Percentiles rank a stretch among this genome's conserved stretches.
phyloP scores from a whole-genome alignment of 2,329 filamentous ascomycete genomes.

The Claviceps fusiformis region DNA sequence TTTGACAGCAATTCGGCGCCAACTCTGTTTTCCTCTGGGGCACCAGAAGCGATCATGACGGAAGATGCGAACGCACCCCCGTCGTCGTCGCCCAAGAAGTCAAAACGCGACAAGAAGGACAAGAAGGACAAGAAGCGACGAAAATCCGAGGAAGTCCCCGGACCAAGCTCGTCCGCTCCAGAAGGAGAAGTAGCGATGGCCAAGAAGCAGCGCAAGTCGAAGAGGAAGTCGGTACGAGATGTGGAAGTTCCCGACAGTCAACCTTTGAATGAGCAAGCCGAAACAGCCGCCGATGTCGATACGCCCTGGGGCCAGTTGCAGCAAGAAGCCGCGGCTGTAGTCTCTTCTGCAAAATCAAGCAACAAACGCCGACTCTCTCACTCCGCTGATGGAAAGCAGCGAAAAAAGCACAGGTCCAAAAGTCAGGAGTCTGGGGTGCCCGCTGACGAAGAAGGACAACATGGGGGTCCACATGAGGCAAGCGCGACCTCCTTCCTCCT shows the following conservation, averaged over 20 bases:
- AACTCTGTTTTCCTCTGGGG: slow-evolving; percentile 19
- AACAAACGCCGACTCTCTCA: slow-evolving; percentile 21
- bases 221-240: slow-evolving; percentile 9
- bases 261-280: not conserved
- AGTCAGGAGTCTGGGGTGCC: slow-evolving; percentile 11
- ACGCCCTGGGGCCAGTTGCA: slow-evolving; percentile 2
- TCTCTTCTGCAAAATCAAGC: slow-evolving; percentile 15
- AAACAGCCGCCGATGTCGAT: slow-evolving; percentile 4
- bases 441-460: not conserved
- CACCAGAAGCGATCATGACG: slow-evolving; percentile 18
- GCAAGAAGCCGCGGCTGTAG: slow-evolving; percentile 6
- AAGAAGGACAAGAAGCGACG: slow-evolving; percentile 14
- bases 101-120: slow-evolving; percentile 20
- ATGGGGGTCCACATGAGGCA: not conserved
- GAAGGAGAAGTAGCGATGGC: slow-evolving; percentile 5
- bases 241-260: slow-evolving; percentile 5
- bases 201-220: slow-evolving; percentile 15
- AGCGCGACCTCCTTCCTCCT: slow-evolving; percentile 7
- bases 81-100: slow-evolving; percentile 13
- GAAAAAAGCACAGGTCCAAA: slow-evolving; percentile 20
- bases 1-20: slow-evolving; percentile 24
- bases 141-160: slow-evolving; percentile 5
- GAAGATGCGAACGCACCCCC: slow-evolving; percentile 10
- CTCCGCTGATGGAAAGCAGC: slow-evolving; percentile 16
- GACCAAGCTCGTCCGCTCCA: slow-evolving; percentile 6